A percentile compares a stretch with the other conserved stretches of the same genome.
Conservation (phyloP, 2,329 filamentous ascomycete genomes). For the Calonectria pseudoreteaudii region DNA sequence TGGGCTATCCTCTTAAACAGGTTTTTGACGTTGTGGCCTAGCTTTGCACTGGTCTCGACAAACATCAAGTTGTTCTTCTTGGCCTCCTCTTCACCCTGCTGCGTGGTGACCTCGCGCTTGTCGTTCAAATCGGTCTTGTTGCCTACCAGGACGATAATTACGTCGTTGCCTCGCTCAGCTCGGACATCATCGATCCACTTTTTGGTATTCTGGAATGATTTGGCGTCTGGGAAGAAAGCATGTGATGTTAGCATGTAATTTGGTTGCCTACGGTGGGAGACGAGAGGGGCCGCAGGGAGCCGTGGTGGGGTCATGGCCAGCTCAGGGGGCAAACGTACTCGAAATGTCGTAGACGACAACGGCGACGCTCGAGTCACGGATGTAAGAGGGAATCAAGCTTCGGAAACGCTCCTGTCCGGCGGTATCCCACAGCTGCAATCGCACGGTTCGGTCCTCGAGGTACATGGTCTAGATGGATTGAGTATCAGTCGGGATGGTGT, state of each 20-base stretch:
- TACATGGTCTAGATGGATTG: slow-evolving; percentile 83
- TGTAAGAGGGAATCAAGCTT: slow-evolving; percentile 97
- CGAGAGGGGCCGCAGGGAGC: slow-evolving; percentile 13
- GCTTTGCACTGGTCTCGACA: slow-evolving; percentile 97
- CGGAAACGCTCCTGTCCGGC: slow-evolving; percentile 98
- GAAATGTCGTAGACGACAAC: slow-evolving; percentile 99
- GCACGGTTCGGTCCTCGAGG: slow-evolving; percentile 96
- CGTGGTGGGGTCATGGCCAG: slow-evolving; percentile 34
- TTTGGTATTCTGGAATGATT: slow-evolving; percentile 97
- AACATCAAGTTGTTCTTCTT: slow-evolving; percentile 99
- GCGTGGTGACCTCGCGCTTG: slow-evolving; percentile 96
- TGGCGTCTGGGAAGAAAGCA: slow-evolving; percentile 71
- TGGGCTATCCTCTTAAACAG: slow-evolving; percentile 98
- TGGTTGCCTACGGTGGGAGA: slow-evolving; percentile 21
- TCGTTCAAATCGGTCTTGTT: slow-evolving; percentile 99
- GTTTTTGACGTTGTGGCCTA: slow-evolving; percentile 97
- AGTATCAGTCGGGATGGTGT: slow-evolving; percentile 30
- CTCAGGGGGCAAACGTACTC: slow-evolving; percentile 61
- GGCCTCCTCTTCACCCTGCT: slow-evolving; percentile 96
- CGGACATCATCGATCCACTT: slow-evolving; percentile 99
- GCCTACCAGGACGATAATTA: slow-evolving; percentile 97
- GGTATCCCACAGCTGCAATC: slow-evolving; percentile 98
- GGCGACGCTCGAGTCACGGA: slow-evolving; percentile 96
- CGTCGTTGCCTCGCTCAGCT: slow-evolving; percentile 96
- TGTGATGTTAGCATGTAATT: slow-evolving; percentile 32